Conservation (phyloP, 805 yeast species). For the Teunomyces lycoperdinae region DNA sequence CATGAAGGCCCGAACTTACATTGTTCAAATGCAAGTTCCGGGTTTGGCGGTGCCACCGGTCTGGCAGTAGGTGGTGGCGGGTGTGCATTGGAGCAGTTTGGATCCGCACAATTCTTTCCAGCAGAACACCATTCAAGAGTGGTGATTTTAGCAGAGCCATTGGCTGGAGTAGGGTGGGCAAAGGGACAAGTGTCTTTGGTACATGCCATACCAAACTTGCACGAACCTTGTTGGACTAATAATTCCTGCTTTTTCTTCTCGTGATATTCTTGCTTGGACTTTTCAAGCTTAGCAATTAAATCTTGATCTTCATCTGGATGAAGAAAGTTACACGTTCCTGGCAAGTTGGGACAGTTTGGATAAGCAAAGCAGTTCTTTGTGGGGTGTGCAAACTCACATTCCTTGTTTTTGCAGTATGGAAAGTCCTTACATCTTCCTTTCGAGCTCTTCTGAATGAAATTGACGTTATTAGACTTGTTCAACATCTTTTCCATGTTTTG, state of each 20-base stretch:
- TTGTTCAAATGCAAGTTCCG: constrained; percentile 67
- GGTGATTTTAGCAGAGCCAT: constrained; percentile 66
- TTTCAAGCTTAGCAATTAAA: constrained; percentile 64
- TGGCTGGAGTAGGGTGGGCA: constrained; percentile 91
- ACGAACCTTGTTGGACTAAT: constrained; percentile 44
- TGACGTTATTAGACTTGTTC: constrained; percentile 31
- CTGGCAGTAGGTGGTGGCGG: constrained; percentile 61
- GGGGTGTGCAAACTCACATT: constrained; percentile 79
- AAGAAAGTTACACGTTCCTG: constrained; percentile 78
- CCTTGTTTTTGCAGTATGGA: constrained; percentile 68
- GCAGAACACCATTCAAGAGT: constrained; percentile 74
- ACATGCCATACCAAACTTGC: constrained; percentile 77
- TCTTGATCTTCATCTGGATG: constrained; percentile 86
- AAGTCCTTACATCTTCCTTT: constrained; percentile 66
- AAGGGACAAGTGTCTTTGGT: constrained; percentile 78
- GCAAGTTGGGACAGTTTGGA: constrained; percentile 75
- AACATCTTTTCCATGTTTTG: constrained; percentile 42
- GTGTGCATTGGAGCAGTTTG: constrained; percentile 70
- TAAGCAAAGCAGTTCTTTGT: constrained; percentile 68
- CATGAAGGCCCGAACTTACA: constrained; percentile 79
- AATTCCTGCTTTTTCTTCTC: constrained; percentile 37
- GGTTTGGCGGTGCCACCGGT: constrained; percentile 18
- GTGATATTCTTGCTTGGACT: constrained; percentile 49
- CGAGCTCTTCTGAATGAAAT: constrained; percentile 45
- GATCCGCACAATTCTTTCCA: constrained; percentile 62